phyloP scores from a whole-genome alignment of 108 stramenopile genomes.

The Conticribra weissflogii region DNA sequence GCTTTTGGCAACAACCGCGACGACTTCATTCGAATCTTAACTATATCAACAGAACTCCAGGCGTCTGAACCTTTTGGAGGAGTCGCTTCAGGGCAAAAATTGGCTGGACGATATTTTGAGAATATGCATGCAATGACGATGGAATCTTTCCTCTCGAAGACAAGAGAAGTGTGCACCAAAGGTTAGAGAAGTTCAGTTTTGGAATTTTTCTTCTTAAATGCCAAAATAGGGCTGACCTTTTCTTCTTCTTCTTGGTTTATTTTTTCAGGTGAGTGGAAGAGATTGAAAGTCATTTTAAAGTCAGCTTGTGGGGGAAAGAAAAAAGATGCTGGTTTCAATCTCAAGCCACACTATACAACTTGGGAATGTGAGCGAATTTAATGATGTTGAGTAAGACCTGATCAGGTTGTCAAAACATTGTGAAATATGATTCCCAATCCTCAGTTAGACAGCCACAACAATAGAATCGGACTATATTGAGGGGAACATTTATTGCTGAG shows the following conservation, averaged over 20 bases:
- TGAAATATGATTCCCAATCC: too few species aligned
- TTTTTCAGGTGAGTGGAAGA: slow-evolving; percentile 57
- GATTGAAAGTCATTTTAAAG: slow-evolving; percentile 73
- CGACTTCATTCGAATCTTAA: slow-evolving; percentile 49
- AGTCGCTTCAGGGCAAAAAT: slow-evolving; percentile 50
- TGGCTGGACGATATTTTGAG: slow-evolving; percentile 73
- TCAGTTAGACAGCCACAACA: too few species aligned
- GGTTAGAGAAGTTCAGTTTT: slow-evolving; percentile 17
- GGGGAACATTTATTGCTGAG: too few species aligned
- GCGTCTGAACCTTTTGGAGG: slow-evolving; percentile 38
- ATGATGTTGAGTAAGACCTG: not conserved
- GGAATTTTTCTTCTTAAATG: not conserved
- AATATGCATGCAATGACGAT: slow-evolving; percentile 53
- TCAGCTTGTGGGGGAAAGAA: slow-evolving; percentile 87
- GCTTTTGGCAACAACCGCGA: slow-evolving; percentile 49
- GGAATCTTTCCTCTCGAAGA: slow-evolving; percentile 55
- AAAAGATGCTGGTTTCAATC: slow-evolving; percentile 80
- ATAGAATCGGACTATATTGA: too few species aligned
- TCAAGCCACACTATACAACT: slow-evolving; percentile 72
- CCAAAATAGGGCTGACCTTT: not conserved
- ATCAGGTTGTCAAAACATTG: too few species aligned
- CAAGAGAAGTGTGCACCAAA: slow-evolving; percentile 46
- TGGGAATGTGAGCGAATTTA: slow-evolving; percentile 73
- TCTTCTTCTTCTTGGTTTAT: not conserved
- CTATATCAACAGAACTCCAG: slow-evolving; percentile 52